Conservation (phyloP, 306 rosid species). For the Cicer arietinum region DNA sequence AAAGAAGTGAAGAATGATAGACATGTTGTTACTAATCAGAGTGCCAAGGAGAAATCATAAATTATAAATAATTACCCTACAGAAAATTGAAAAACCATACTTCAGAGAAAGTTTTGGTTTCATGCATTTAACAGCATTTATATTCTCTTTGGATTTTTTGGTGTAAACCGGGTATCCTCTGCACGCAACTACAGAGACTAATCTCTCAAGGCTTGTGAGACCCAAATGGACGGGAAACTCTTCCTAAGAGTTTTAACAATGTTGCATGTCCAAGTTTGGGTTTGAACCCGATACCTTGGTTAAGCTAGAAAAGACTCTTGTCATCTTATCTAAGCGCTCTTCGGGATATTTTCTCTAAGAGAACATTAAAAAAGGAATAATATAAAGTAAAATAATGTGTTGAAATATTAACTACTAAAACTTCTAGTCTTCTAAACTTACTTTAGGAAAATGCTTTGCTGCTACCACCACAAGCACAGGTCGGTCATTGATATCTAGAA, state of each 20-base stretch:
- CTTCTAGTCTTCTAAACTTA: slow-evolving; percentile 60
- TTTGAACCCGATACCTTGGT: too few relatives aligned
- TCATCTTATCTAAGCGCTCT: too few relatives aligned
- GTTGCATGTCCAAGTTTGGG: too few relatives aligned
- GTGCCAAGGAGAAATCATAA: slow-evolving; percentile 13
- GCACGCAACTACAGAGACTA: too few relatives aligned
- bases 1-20: too few relatives aligned
- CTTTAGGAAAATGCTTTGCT: slow-evolving; percentile 78
- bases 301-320: too few relatives aligned
- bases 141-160: slow-evolving; percentile 13
- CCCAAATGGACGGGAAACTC: too few relatives aligned
- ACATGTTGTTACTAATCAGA: not conserved
- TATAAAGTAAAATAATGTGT: not conserved
- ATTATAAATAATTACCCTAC: not conserved
- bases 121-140: slow-evolving; percentile 10
- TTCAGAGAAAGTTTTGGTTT: not conserved
- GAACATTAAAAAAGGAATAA: not conserved
- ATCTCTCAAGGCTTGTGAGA: too few relatives aligned
- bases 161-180: too few relatives aligned
- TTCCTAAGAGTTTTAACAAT: too few relatives aligned
- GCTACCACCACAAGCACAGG: slow-evolving; percentile 85
- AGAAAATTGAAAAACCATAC: slow-evolving; percentile 16
- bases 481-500: slow-evolving; percentile 69
- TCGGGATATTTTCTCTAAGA: too few relatives aligned
- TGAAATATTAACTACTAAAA: slow-evolving; percentile 15